These are phyloP conservation scores for Phytophthora pseudosyringae DNA, from an alignment of 352 stramenopile genomes.

Conservation along the genomic window DNA sequence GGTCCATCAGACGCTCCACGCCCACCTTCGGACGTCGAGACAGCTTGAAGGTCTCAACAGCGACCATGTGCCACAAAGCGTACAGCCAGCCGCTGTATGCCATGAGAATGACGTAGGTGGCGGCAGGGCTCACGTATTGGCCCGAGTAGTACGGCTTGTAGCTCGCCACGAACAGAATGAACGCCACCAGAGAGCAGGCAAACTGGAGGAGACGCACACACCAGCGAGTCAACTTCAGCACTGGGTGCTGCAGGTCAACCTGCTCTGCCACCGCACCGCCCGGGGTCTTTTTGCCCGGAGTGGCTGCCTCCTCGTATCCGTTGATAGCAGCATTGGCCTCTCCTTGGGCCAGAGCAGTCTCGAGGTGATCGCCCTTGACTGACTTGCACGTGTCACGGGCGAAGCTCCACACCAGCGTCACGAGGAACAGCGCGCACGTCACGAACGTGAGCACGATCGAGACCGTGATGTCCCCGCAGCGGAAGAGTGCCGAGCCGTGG, in stretches of 20 bases:
- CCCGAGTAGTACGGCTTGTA: neutral
- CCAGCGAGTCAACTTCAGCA: neutral
- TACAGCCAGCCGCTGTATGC: neutral
- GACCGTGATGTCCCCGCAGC: constrained; percentile 47
- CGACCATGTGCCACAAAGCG: neutral
- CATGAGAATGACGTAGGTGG: neutral
- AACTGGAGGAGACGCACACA: neutral
- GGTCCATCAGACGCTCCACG: neutral
- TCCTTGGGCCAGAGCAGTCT: constrained; percentile 15
- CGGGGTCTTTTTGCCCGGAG: neutral
- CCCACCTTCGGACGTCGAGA: neutral
- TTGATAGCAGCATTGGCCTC: neutral
- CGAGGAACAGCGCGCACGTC: constrained; percentile 41
- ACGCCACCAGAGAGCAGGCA: neutral
- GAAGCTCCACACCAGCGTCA: constrained; percentile 47
- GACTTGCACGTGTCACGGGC: constrained; percentile 27
- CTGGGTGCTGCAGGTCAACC: neutral
- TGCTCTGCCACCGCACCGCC: neutral
- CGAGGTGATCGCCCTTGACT: constrained; percentile 27
- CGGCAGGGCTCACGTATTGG: neutral
- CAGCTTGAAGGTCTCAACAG: neutral
- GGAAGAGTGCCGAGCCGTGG: constrained; percentile 50
- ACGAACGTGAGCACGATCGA: constrained; percentile 52
- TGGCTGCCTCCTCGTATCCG: neutral
- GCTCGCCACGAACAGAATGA: neutral